Evolutionary conservation across 2,329 filamentous ascomycete genomes (phyloP), one percentile per base, ranked within the genome.

Genomic region (Cladosporium sp.): DNA sequence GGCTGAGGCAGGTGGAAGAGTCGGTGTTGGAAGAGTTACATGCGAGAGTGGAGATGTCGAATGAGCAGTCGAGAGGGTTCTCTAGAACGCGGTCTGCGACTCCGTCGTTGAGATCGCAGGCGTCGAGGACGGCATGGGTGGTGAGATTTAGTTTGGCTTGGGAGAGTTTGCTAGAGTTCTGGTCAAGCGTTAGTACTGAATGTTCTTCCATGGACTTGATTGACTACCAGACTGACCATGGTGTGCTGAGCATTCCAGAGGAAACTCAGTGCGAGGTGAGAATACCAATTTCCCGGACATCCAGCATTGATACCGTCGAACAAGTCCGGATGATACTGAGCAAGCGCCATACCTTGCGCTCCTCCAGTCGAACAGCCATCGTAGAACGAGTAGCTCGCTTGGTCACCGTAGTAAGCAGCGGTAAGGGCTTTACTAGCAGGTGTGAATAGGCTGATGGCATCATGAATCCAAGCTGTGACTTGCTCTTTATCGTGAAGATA

Each of bases 281-380:
- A 63, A 41, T 68, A 70, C 63, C 64, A 71, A 39, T 69, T 66
- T 0, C 68, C 71, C 4, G 71, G 71, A 27, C 60, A 62, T 12
- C 69, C 69, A 7, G 68, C 71, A 32, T 67, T 57, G 5, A 74
- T 72, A 1, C 72, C 71, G 53, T 73, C 69, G 38, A 74, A 73
- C 4, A 72, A 59, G 1, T 65, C 56, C 0, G 71, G 69, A 49
- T 72, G 66, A 13, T 58, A 67, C 43, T 72, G 66, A 2, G 69
- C 68, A n/a, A 69, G 55, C 20, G 70, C 67, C 41, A 38, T 27
- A 19, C 68, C 71, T 59, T 73, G 70, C 6, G 66, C 65, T 7
- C 71, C 71, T 7, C 70, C 71, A 3, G 69, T 72, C 0, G 66
- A 70, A 43, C 70, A 74, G 5, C 70, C 70, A 20, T 58, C 54